A percentile compares a stretch with the other conserved stretches of the same genome.
phyloP scores from a whole-genome alignment of 768 basidiomycete genomes.

The Leucocoprinus sp. region DNA sequence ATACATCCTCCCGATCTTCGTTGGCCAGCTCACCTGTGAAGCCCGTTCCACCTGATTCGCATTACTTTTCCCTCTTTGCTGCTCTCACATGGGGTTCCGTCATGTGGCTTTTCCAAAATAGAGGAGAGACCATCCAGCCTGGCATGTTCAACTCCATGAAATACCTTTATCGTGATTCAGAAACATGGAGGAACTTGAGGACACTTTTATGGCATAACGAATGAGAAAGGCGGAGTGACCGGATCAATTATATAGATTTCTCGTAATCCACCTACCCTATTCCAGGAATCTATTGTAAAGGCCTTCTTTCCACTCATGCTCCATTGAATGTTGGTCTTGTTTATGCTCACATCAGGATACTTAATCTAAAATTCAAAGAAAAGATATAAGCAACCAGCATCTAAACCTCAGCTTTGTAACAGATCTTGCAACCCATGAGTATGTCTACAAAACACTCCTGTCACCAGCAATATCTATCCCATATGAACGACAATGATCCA shows the following conservation, averaged over 20 bases:
- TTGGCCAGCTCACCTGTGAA: conserved; percentile 37
- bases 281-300: too few species aligned
- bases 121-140: conserved; percentile 86
- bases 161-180: conserved; percentile 92
- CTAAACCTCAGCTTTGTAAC: conserved; percentile 50
- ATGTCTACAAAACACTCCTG: conserved; percentile 42
- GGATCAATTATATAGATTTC: neutral
- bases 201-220: conserved; percentile 87
- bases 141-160: conserved; percentile 97
- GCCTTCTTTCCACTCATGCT: too few species aligned
- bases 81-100: conserved; percentile 91
- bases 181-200: conserved; percentile 72
- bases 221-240: neutral
- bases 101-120: conserved; percentile 91
- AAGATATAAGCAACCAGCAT: conserved; percentile 71
- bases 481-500: conserved; percentile 18
- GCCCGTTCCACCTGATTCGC: conserved; percentile 77
- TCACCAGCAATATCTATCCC: conserved; percentile 62
- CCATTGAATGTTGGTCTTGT: too few species aligned
- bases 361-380: too few species aligned
- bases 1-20: conserved; percentile 32
- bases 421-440: conserved; percentile 41
- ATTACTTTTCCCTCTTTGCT: conserved; percentile 81
- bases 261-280: neutral
- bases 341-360: too few species aligned